Conservation (phyloP, 495 filamentous ascomycete genomes). For the Achaetomiella virescens region DNA sequence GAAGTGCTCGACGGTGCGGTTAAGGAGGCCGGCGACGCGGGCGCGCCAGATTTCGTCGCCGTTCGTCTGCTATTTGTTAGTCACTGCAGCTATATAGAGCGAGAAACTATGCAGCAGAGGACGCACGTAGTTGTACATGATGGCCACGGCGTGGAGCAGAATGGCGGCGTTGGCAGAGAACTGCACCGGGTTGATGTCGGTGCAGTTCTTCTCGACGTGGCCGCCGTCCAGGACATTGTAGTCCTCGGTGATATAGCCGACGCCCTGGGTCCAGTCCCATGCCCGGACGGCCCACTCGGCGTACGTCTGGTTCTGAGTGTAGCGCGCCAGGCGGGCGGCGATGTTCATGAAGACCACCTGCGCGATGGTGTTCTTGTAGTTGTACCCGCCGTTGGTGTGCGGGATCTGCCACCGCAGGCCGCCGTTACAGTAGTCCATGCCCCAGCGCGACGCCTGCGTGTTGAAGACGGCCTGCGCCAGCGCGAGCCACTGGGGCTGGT, state of each 20-base stretch:
- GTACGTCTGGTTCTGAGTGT: conserved; percentile 66
- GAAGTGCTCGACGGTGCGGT: conserved; percentile 48
- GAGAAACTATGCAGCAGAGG: background rate
- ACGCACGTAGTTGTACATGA: conserved; percentile 59
- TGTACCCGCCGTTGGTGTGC: conserved; percentile 66
- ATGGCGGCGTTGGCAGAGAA: conserved; percentile 69
- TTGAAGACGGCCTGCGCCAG: conserved; percentile 81
- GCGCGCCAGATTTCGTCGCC: conserved; percentile 42
- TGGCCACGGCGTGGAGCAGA: conserved; percentile 60
- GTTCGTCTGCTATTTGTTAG: conserved; percentile 37
- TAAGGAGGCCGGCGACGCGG: conserved; percentile 48
- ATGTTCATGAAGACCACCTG: conserved; percentile 68
- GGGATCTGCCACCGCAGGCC: conserved; percentile 81
- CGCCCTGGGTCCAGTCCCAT: conserved; percentile 57
- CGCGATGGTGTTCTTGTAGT: conserved; percentile 69
- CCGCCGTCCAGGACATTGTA: conserved; percentile 57
- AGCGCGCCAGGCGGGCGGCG: conserved; percentile 61
- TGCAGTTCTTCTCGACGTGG: conserved; percentile 45
- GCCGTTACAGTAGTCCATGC: conserved; percentile 58
- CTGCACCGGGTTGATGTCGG: conserved; percentile 45
- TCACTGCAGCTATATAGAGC: background rate
- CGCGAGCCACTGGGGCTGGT: conserved; percentile 65
- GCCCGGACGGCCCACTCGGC: conserved; percentile 61
- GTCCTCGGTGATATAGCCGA: conserved; percentile 45
- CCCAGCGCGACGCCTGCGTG: conserved; percentile 61